Evolutionary conservation across 768 basidiomycete species (phyloP).

Genomic region (Zangia roseola): DNA sequence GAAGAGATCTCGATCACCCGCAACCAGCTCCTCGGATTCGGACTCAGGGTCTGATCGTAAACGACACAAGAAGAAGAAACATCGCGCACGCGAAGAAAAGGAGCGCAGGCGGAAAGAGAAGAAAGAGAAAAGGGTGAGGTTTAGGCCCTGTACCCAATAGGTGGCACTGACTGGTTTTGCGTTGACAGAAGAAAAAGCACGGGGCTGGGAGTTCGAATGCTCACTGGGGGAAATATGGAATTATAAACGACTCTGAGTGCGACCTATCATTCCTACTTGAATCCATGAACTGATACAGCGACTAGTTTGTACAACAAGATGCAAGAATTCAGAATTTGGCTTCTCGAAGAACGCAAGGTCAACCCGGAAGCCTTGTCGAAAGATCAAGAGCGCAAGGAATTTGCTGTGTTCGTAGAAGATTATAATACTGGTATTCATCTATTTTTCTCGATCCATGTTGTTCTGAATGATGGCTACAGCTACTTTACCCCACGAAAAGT

Average conservation of each 20-base stretch:
- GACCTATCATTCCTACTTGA: conserved; percentile 24
- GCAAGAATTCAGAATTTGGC: conserved; percentile 88
- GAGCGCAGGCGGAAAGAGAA: conserved; percentile 61
- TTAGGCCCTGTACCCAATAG: background rate
- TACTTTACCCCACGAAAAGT: conserved; percentile 92
- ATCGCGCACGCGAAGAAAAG: conserved; percentile 44
- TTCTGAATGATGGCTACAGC: conserved; percentile 42
- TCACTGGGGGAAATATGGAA: conserved; percentile 91
- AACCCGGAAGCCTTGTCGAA: conserved; percentile 89
- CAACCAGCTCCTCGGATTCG: conserved; percentile 42
- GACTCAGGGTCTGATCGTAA: conserved; percentile 33
- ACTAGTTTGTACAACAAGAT: conserved; percentile 76
- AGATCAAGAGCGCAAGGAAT: conserved; percentile 84
- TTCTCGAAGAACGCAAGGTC: conserved; percentile 87
- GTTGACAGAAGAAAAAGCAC: conserved; percentile 60
- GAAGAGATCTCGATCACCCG: conserved; percentile 35
- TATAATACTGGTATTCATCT: conserved; percentile 66
- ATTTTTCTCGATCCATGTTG: background rate
- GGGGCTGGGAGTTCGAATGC: conserved; percentile 43
- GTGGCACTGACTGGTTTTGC: conserved; percentile 24
- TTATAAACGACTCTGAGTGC: conserved; percentile 83
- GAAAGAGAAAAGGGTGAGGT: conserved; percentile 65
- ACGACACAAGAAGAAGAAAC: conserved; percentile 45
- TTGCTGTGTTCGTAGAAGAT: conserved; percentile 78
- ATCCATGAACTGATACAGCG: conserved; percentile 13